Base-by-base conservation (phyloP, 352 stramenopile species). In the Pythium guiyangense region DNA sequence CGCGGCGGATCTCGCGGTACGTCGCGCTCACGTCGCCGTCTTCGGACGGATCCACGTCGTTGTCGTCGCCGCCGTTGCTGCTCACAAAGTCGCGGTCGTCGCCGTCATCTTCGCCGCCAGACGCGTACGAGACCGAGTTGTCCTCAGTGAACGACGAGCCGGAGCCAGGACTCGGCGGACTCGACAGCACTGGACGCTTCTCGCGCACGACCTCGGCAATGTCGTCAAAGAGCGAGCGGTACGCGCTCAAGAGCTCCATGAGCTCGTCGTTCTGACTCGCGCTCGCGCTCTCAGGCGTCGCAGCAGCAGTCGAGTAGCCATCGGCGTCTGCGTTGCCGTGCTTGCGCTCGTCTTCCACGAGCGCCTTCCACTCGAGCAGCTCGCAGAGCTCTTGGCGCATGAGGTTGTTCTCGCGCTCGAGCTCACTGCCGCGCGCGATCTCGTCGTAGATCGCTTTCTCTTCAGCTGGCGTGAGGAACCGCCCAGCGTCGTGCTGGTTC, bases 351-450 rank as follows among this genome's bases (percentile, higher is more conserved):
- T 77, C 71, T 62, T 84, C 74, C 9, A 82, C 70, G 14, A 82
- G 73, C 4, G 74, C 74, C 40, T 88, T 92, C 79, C 78, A 90
- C 59, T 90, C 83, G 34, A 90, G 57, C 27, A 89, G 59, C 48
- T 90, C 79, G 46, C 73, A 85, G 17, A 92, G 54, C 42, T 92
- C 78, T 18, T 73, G 69, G 15, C 80, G 78, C 35, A 92, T 74
- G 22, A 92, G 59, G 15, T 77, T 73, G 59, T 90, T 92, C 35
- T 92, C 83, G 4, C 64, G 58, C 51, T 89, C 79, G 4, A 86
- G 62, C 48, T 90, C 82, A 35, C 73, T 64, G 45, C 60, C 73
- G 17, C 54, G 71, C 26, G 40, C 64, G 50, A 67, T 39, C 20
- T 90, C 72, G 49, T 79, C 63, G 50, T 20, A 81, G 46, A 66